Percentiles rank a stretch among this genome's conserved stretches.
Conservation (phyloP, 169 alveolate species). For the Plasmodium blacklocki region DNA sequence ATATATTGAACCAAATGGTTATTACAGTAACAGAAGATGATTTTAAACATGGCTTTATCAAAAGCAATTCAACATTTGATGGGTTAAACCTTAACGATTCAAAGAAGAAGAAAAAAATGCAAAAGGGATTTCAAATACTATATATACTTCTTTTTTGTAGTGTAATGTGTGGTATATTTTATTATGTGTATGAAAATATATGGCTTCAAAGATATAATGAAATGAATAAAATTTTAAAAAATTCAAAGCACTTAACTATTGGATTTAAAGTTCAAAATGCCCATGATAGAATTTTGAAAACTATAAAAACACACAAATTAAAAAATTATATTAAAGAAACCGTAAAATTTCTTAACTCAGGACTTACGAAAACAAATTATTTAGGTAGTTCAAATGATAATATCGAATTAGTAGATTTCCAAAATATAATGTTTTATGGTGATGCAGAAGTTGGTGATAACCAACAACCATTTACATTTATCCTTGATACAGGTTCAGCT, state of each 20-base stretch:
- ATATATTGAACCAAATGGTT: constrained; percentile 10
- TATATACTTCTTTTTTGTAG: constrained; percentile 24
- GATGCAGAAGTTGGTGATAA: constrained; percentile 51
- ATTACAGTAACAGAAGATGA: constrained; percentile 26
- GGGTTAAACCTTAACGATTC: constrained; percentile 9
- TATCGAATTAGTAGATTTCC: constrained; percentile 36
- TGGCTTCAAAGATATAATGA: neutral
- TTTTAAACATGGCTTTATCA: constrained; percentile 31
- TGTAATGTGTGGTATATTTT: constrained; percentile 27
- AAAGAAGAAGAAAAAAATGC: constrained; percentile 34
- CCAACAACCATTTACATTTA: constrained; percentile 22
- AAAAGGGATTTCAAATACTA: constrained; percentile 37
- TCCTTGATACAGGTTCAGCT: constrained; percentile 86
- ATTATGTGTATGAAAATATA: constrained; percentile 20
- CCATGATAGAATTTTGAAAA: constrained; percentile 28
- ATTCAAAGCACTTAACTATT: constrained; percentile 24
- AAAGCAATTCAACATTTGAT: constrained; percentile 55
- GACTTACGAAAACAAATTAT: constrained; percentile 6
- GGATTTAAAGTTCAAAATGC: constrained; percentile 28
- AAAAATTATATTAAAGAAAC: constrained; percentile 28
- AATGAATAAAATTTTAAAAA: constrained; percentile 7
- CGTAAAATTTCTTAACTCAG: constrained; percentile 10
- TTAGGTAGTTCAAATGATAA: constrained; percentile 36
- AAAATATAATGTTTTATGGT: constrained; percentile 35
- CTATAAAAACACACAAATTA: constrained; percentile 6